phyloP scores from a whole-genome alignment of 2,329 filamentous ascomycete genomes.

The Aureobasidium pullulans region DNA sequence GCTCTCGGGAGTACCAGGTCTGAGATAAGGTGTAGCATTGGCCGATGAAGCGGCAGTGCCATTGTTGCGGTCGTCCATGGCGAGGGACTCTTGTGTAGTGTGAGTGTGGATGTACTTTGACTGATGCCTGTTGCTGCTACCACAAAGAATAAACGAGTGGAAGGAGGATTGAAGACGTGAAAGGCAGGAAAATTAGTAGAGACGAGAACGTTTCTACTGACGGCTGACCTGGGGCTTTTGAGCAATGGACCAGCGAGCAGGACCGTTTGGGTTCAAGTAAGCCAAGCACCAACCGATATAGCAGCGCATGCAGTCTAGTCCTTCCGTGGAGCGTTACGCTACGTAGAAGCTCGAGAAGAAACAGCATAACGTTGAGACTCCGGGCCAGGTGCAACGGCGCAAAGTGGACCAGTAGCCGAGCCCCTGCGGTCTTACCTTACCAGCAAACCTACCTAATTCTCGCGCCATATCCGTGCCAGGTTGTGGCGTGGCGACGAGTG shows the following conservation, averaged over 20 bases:
- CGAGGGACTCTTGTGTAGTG: neutral
- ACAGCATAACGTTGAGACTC: slow-evolving; percentile 10
- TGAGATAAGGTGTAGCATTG: slow-evolving; percentile 27
- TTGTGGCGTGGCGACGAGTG: neutral
- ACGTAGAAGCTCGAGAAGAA: slow-evolving; percentile 11
- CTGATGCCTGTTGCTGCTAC: neutral
- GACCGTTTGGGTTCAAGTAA: slow-evolving; percentile 10
- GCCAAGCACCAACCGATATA: slow-evolving; percentile 13
- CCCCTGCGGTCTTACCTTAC: neutral
- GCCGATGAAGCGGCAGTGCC: slow-evolving; percentile 25
- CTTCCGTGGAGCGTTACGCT: slow-evolving; percentile 9
- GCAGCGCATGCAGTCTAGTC: slow-evolving; percentile 11
- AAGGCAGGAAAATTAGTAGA: slow-evolving; percentile 7
- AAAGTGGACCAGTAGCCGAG: slow-evolving; percentile 12
- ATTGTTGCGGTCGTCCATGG: slow-evolving; percentile 23
- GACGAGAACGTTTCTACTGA: neutral
- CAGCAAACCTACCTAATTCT: slow-evolving; percentile 2
- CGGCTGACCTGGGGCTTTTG: slow-evolving; percentile 10
- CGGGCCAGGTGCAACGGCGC: slow-evolving; percentile 11
- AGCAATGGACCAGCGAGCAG: slow-evolving; percentile 3
- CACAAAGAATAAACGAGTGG: neutral
- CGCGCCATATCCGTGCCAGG: slow-evolving; percentile 1
- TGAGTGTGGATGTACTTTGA: neutral
- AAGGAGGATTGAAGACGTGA: neutral
- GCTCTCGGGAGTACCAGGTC: slow-evolving; percentile 33